phyloP scores from a whole-genome alignment of 1,139 yeast genomes.

The Wickerhamomyces sp. region DNA sequence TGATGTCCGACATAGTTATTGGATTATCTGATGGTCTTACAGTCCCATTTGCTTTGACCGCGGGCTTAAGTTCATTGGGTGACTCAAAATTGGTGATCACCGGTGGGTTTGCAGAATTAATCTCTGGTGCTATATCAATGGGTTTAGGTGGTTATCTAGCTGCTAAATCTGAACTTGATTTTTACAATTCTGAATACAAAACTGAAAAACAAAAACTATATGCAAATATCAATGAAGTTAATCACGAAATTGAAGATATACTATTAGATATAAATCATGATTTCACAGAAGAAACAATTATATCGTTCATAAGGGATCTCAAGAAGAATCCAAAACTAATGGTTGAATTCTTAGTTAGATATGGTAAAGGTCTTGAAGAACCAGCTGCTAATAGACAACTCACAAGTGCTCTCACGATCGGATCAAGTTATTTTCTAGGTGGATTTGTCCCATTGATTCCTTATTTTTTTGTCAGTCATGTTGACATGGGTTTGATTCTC shows the following conservation, averaged over 20 bases:
- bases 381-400: conserved; percentile 80
- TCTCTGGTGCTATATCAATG: conserved; percentile 82
- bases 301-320: conserved; percentile 62
- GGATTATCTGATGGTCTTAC: conserved; percentile 80
- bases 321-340: conserved; percentile 61
- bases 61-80: conserved; percentile 75
- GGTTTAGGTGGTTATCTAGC: conserved; percentile 82
- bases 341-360: conserved; percentile 72
- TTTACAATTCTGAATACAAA: conserved; percentile 64
- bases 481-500: conserved; percentile 67
- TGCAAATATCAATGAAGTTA: conserved; percentile 53
- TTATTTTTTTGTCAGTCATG: conserved; percentile 69
- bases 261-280: conserved; percentile 51
- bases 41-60: conserved; percentile 81
- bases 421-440: conserved; percentile 69
- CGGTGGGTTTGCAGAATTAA: conserved; percentile 83
- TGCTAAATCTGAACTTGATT: conserved; percentile 74
- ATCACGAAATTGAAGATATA: conserved; percentile 70
- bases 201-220: conserved; percentile 66
- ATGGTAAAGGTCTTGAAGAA: conserved; percentile 75
- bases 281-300: conserved; percentile 60
- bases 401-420: conserved; percentile 71
- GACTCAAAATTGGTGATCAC: conserved; percentile 71
- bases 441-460: conserved; percentile 77
- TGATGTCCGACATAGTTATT: conserved; percentile 74